These are phyloP conservation scores for Fusarium multiceps DNA, from an alignment of 2,329 filamentous ascomycete genomes.

Conservation along the genomic window DNA sequence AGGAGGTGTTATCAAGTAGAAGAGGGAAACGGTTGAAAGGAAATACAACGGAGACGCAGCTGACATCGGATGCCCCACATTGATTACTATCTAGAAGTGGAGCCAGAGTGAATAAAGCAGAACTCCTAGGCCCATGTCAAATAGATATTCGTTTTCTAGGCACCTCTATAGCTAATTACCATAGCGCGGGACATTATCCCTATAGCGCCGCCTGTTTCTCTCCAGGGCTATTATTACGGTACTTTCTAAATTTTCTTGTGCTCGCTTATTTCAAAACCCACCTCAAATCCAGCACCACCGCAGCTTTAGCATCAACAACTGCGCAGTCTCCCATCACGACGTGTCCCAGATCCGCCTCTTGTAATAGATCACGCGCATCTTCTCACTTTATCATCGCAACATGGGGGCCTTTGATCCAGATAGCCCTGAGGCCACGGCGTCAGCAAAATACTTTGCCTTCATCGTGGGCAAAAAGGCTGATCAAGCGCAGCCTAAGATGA, in stretches of 20 bases:
- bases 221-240: not conserved
- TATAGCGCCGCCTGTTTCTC: not conserved
- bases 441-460: too few species aligned
- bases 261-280: not conserved
- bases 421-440: fast-evolving
- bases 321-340: conserved; percentile 7
- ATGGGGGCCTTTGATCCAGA: fast-evolving
- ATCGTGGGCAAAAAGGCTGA: too few species aligned
- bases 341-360: not conserved
- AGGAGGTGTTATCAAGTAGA: not conserved
- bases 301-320: conserved; percentile 39
- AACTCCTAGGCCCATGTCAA: not conserved
- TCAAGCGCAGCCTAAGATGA: too few species aligned
- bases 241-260: not conserved
- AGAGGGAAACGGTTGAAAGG: not conserved
- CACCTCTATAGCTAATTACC: not conserved
- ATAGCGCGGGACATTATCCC: not conserved
- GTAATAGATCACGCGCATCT: fast-evolving
- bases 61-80: not conserved
- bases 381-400: fast-evolving
- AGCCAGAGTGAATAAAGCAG: not conserved
- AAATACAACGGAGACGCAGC: not conserved
- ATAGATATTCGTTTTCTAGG: not conserved
- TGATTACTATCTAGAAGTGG: not conserved
- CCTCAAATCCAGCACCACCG: conserved; percentile 27